phyloP scores from a whole-genome alignment of 1,284 basidiomycete genomes.

The Naganishia cerealis region DNA sequence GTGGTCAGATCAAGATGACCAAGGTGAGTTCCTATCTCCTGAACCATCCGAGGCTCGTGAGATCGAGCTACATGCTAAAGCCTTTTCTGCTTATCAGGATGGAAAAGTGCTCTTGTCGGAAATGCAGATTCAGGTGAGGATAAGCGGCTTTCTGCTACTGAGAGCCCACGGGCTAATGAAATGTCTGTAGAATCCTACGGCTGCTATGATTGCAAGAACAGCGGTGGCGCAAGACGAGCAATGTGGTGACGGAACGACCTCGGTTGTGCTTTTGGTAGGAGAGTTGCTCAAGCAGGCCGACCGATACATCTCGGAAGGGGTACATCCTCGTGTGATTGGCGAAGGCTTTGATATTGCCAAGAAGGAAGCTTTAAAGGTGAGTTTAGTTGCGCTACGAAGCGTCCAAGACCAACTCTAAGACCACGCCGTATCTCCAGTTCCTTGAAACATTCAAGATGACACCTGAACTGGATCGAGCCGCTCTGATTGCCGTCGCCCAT shows the following conservation, averaged over 20 bases:
- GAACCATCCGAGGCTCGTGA: background rate
- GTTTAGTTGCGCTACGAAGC: slow-evolving; percentile 40
- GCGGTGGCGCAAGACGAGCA: slow-evolving; percentile 99
- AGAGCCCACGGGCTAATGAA: background rate
- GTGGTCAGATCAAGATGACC: slow-evolving; percentile 99
- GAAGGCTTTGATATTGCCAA: slow-evolving; percentile 97
- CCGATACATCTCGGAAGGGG: slow-evolving; percentile 95
- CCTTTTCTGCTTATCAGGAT: slow-evolving; percentile 59
- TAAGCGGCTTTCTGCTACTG: slow-evolving; percentile 28
- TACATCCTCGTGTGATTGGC: slow-evolving; percentile 92
- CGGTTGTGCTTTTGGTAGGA: slow-evolving; percentile 93
- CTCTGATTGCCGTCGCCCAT: slow-evolving; percentile 86
- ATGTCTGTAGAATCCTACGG: slow-evolving; percentile 76
- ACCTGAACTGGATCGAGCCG: slow-evolving; percentile 74
- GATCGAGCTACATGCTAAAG: background rate
- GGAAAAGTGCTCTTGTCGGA: slow-evolving; percentile 97
- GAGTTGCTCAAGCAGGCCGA: slow-evolving; percentile 97
- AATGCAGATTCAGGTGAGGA: slow-evolving; percentile 90
- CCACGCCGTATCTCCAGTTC: slow-evolving; percentile 62
- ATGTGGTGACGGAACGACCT: slow-evolving; percentile 97
- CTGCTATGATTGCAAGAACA: slow-evolving; percentile 97
- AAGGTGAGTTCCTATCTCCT: slow-evolving; percentile 60
- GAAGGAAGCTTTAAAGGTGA: slow-evolving; percentile 82
- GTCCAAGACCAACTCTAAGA: background rate
- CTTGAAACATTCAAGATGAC: slow-evolving; percentile 83